Evolutionary conservation across 345 rosid genomes (phyloP).

Genomic region (Acer negundo): DNA sequence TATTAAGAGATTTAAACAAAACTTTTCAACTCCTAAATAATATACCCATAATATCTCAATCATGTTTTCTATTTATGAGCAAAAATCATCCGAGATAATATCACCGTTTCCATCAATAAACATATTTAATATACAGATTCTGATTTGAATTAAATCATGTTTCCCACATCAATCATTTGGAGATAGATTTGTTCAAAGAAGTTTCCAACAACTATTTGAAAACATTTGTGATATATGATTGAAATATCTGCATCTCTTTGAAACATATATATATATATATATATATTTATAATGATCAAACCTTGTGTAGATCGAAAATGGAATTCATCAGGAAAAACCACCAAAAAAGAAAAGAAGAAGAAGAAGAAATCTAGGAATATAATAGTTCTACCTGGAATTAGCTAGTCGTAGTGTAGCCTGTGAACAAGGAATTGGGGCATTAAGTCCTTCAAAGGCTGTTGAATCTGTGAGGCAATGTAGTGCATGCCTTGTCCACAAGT

Average conservation of each 20-base stretch:
- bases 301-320: background rate
- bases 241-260: too few species aligned
- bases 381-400: conserved; percentile 4
- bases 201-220: background rate
- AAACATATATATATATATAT: too few species aligned
- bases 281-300: background rate
- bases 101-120: background rate
- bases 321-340: background rate
- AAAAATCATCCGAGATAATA: too few species aligned
- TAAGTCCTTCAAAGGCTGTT: background rate
- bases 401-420: background rate
- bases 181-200: too few species aligned
- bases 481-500: background rate
- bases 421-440: background rate
- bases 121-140: background rate
- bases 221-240: background rate
- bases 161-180: background rate
- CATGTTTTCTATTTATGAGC: background rate
- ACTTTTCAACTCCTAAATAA: background rate
- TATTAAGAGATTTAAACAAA: too few species aligned
- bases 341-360: background rate
- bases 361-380: background rate
- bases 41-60: background rate
- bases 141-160: background rate
- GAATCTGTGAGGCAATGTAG: background rate